Conservation (phyloP, 768 basidiomycete species). For the Termitomyces sp. region DNA sequence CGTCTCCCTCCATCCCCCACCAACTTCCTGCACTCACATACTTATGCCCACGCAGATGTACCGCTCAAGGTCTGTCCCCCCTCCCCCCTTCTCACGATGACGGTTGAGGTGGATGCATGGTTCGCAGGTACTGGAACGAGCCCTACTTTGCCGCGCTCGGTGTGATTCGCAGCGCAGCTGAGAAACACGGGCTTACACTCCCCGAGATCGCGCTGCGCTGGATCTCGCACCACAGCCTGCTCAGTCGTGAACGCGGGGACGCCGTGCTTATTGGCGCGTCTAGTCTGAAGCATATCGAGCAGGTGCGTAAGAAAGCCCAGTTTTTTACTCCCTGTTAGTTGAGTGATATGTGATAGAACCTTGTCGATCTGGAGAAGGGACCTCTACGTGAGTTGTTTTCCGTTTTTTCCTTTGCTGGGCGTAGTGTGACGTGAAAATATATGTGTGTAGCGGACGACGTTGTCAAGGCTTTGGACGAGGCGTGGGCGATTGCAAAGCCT, state of each 20-base stretch:
- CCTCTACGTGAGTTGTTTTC: slow-evolving; percentile 13
- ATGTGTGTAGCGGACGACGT: slow-evolving; percentile 4
- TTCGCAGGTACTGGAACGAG: slow-evolving; percentile 20
- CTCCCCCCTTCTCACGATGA: too few relatives aligned
- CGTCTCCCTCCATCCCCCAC: neutral
- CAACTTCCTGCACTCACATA: neutral
- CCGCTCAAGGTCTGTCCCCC: slow-evolving; percentile 25
- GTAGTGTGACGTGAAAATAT: neutral
- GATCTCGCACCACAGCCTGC: slow-evolving; percentile 38
- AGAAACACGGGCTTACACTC: slow-evolving; percentile 30
- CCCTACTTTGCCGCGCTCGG: slow-evolving; percentile 18
- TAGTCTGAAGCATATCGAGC: slow-evolving; percentile 34
- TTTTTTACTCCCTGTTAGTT: too few relatives aligned
- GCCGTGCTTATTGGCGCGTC: slow-evolving; percentile 42
- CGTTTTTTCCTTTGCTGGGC: neutral
- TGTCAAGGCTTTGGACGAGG: slow-evolving; percentile 10
- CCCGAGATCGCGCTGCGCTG: slow-evolving; percentile 42
- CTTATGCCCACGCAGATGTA: slow-evolving; percentile 23
- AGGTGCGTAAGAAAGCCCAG: slow-evolving; percentile 5
- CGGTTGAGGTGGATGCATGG: too few relatives aligned
- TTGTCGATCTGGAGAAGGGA: slow-evolving; percentile 21
- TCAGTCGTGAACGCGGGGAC: slow-evolving; percentile 26
- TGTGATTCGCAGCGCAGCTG: slow-evolving; percentile 12
- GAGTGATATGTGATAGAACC: slow-evolving; percentile 11
- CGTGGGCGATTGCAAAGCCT: slow-evolving; percentile 8